phyloP scores from a whole-genome alignment of 2,329 filamentous ascomycete genomes.

The Cytospora piceae region DNA sequence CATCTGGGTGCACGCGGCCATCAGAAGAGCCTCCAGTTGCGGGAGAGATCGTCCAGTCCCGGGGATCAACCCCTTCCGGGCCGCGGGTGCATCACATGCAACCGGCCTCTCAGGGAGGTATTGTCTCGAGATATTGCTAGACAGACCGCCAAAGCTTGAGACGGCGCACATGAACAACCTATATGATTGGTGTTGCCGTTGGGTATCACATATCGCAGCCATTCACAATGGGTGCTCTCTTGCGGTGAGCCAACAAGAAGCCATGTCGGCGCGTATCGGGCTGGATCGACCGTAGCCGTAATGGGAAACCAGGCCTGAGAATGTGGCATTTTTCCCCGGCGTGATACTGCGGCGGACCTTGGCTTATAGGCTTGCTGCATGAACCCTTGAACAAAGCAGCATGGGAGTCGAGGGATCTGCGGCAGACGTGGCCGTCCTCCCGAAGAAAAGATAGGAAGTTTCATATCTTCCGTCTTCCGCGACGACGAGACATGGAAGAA shows the following conservation, averaged over 20 bases:
- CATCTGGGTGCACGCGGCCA: neutral
- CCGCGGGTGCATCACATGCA: slow-evolving; percentile 17
- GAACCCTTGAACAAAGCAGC: slow-evolving; percentile 6
- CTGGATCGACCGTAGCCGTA: slow-evolving; percentile 12
- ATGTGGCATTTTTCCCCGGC: slow-evolving; percentile 7
- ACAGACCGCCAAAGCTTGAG: slow-evolving; percentile 21
- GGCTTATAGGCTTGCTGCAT: slow-evolving; percentile 24
- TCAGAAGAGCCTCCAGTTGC: neutral
- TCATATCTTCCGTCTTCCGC: slow-evolving; percentile 4
- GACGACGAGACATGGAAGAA: neutral
- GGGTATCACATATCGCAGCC: slow-evolving; percentile 3
- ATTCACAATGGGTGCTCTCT: slow-evolving; percentile 4
- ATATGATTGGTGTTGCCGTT: slow-evolving; percentile 12
- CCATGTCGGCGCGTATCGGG: slow-evolving; percentile 13
- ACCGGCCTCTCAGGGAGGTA: neutral
- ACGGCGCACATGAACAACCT: neutral
- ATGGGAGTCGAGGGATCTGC: slow-evolving; percentile 10
- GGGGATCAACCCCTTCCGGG: neutral
- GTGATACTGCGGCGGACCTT: slow-evolving; percentile 20
- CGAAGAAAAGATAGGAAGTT: neutral
- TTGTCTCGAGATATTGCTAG: slow-evolving; percentile 8
- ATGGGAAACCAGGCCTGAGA: slow-evolving; percentile 13
- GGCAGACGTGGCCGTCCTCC: slow-evolving; percentile 14
- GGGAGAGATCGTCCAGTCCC: neutral
- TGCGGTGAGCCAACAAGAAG: slow-evolving; percentile 20